Conservation (phyloP, 306 rosid genomes). For the Begonia loranthoides region DNA sequence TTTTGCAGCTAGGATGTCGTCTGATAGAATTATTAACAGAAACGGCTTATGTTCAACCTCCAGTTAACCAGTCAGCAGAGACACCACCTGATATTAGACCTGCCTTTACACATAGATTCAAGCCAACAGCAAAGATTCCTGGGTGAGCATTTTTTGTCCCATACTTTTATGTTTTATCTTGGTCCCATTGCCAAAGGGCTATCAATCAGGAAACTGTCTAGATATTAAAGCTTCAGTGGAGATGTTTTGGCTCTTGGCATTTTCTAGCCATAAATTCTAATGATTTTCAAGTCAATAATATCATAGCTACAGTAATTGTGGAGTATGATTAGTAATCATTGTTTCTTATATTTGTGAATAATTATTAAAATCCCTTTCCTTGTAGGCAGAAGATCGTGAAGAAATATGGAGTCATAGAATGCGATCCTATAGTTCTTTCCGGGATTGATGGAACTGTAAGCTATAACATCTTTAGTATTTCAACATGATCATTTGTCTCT, state of each 20-base stretch:
- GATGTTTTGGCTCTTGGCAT: too few species aligned
- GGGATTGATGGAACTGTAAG: slow-evolving; percentile 79
- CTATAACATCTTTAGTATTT: slow-evolving; percentile 3
- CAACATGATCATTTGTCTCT: slow-evolving; percentile 1
- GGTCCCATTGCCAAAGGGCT: neutral
- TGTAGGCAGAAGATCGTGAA: slow-evolving; percentile 55
- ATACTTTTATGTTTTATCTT: neutral
- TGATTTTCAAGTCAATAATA: too few species aligned
- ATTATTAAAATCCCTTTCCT: slow-evolving; percentile 10
- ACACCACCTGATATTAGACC: slow-evolving; percentile 76
- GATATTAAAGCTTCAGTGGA: too few species aligned
- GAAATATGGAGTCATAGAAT: slow-evolving; percentile 74
- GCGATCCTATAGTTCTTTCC: slow-evolving; percentile 51
- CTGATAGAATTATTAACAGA: slow-evolving; percentile 57
- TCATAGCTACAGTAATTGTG: neutral
- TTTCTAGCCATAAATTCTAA: too few species aligned
- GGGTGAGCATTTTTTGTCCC: slow-evolving; percentile 29
- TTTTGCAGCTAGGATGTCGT: slow-evolving; percentile 69
- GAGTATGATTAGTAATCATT: slow-evolving; percentile 10
- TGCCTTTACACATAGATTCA: slow-evolving; percentile 65
- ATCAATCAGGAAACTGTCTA: neutral
- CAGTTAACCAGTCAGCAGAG: slow-evolving; percentile 53
- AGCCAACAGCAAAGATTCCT: slow-evolving; percentile 33
- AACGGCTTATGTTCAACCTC: slow-evolving; percentile 64
- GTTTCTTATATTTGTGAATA: slow-evolving; percentile 2